phyloP scores from a whole-genome alignment of 345 rosid species.

The Lepidium didymum region DNA sequence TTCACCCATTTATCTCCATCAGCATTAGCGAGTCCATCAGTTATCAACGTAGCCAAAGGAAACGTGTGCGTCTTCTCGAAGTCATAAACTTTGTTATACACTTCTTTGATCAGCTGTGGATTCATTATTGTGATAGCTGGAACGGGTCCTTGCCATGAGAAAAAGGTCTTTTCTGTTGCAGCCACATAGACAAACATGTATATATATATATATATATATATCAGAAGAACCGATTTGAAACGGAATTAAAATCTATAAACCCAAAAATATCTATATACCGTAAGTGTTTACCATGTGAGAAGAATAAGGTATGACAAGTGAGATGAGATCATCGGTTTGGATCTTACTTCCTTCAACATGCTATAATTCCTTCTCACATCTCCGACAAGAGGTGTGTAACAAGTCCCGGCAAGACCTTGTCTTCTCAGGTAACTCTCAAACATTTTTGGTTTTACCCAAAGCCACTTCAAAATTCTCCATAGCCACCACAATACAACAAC shows the following conservation, averaged over 20 bases:
- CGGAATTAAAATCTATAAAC: background rate
- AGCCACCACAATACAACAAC: conserved; percentile 5
- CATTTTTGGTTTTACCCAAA: conserved; percentile 22
- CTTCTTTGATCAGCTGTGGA: conserved; percentile 34
- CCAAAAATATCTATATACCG: conserved; percentile 15
- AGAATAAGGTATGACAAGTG: conserved; percentile 23
- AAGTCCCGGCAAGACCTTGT: conserved; percentile 26
- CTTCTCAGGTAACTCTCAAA: conserved; percentile 15
- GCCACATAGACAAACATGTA: background rate
- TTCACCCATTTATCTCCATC: conserved; percentile 40
- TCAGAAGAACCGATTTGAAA: background rate
- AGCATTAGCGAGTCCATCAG: conserved; percentile 20
- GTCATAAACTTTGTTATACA: conserved; percentile 25
- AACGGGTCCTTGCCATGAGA: conserved; percentile 39
- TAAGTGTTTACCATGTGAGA: conserved; percentile 12
- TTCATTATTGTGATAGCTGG: conserved; percentile 35
- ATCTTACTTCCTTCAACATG: conserved; percentile 23
- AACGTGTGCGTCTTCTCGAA: conserved; percentile 23
- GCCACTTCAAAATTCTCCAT: conserved; percentile 18
- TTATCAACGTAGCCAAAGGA: conserved; percentile 16
- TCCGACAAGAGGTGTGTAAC: conserved; percentile 27
- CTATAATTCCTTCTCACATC: conserved; percentile 2
- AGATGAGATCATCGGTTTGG: conserved; percentile 15
- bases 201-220: background rate
- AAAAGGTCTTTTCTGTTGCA: conserved; percentile 34